A percentile compares a stretch with the other conserved stretches of the same genome.
phyloP scores from a whole-genome alignment of 164 flowering plant genomes.

The Cinnamomum micranthum region DNA sequence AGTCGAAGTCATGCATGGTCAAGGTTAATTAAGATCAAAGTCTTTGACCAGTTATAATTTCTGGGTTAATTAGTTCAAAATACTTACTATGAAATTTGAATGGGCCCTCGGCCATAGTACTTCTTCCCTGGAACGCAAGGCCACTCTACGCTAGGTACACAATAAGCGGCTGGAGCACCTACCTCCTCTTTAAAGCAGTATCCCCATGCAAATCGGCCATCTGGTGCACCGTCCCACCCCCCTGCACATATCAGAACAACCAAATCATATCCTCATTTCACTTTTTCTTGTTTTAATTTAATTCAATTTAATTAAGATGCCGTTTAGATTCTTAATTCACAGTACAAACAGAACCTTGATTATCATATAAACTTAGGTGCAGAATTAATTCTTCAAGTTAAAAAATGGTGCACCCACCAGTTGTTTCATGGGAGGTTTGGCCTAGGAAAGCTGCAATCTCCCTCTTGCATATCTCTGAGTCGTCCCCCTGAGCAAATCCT shows the following conservation, averaged over 20 bases:
- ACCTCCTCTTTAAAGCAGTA: slow-evolving; percentile 22
- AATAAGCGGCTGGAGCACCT: slow-evolving; percentile 8
- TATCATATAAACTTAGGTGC: too few relatives aligned
- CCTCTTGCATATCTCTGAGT: slow-evolving; percentile 20
- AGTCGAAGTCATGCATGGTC: background rate
- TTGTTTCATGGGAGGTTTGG: slow-evolving; percentile 50
- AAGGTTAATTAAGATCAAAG: background rate
- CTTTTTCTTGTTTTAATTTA: too few relatives aligned
- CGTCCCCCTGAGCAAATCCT: slow-evolving; percentile 35
- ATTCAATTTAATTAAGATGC: too few relatives aligned
- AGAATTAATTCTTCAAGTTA: too few relatives aligned
- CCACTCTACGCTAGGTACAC: background rate
- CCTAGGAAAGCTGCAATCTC: slow-evolving; percentile 60
- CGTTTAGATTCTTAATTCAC: too few relatives aligned
- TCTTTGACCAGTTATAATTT: background rate
- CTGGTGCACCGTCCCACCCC: slow-evolving; percentile 21
- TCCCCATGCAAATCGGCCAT: slow-evolving; percentile 29
- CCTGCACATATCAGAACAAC: slow-evolving; percentile 1
- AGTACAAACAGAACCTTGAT: too few relatives aligned
- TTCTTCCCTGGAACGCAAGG: slow-evolving; percentile 1
- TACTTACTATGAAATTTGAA: slow-evolving; percentile 3
- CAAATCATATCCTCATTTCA: too few relatives aligned
- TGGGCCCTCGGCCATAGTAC: slow-evolving; percentile 1
- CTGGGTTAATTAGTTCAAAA: background rate
- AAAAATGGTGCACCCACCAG: slow-evolving; percentile 17